phyloP scores from a whole-genome alignment of 164 flowering plant species.

The Aristolochia californica region DNA sequence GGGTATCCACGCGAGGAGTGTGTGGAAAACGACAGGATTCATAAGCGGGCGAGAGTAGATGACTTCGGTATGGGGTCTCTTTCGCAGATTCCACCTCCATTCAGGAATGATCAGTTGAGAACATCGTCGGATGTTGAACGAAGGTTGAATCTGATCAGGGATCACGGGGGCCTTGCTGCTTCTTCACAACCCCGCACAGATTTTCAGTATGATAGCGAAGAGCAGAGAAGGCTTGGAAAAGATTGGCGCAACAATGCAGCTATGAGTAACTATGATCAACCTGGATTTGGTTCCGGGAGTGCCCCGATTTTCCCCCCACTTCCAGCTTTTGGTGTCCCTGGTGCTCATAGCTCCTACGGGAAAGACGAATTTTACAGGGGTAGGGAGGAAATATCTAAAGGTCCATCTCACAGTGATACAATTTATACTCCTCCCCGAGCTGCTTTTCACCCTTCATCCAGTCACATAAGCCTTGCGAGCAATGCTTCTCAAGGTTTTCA shows the following conservation, averaged over 20 bases:
- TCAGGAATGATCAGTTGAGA: conserved; percentile 3
- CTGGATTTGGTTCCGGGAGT: conserved; percentile 10
- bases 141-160: conserved; percentile 58
- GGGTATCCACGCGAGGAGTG: conserved; percentile 14
- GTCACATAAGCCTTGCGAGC: no score
- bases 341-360: no score
- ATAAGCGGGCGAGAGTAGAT: conserved; percentile 51
- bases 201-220: conserved; percentile 1
- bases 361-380: no score
- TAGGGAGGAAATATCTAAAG: no score
- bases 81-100: not conserved
- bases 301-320: no score
- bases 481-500: no score
- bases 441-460: no score
- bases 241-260: not conserved
- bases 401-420: no score
- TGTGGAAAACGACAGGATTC: conserved; percentile 23
- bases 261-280: conserved; percentile 1
- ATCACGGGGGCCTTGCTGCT: conserved; percentile 40
- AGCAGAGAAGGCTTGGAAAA: conserved; percentile 3
- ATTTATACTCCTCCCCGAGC: no score
- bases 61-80: conserved; percentile 14
- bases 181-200: not conserved
- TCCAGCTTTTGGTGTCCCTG: no score
- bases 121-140: conserved; percentile 42